Percentiles rank a stretch among this genome's conserved stretches.
Evolutionary conservation across 441 rosid genomes (phyloP).

Genomic region (Adansonia grandidieri): DNA sequence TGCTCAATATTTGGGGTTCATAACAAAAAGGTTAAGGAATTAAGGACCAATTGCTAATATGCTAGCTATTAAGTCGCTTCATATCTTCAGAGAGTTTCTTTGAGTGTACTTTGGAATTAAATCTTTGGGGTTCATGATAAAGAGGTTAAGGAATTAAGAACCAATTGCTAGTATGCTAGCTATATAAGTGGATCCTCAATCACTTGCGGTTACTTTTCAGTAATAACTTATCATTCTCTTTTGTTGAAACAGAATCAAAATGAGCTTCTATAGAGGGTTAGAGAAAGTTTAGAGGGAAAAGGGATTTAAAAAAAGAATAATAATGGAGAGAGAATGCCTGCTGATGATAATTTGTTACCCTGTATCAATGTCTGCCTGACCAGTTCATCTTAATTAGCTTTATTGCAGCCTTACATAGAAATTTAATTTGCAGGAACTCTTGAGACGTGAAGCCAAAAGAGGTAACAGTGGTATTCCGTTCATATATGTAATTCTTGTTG

Average conservation of each 20-base stretch:
- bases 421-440: constrained; percentile 55
- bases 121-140: neutral
- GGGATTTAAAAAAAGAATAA: neutral
- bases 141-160: constrained; percentile 6
- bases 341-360: neutral
- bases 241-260: neutral
- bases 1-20: neutral
- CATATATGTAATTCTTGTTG: constrained; percentile 51
- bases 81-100: constrained; percentile 9
- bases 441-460: constrained; percentile 51
- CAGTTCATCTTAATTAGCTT: neutral
- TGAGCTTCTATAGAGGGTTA: neutral
- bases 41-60: constrained; percentile 2
- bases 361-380: neutral
- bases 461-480: constrained; percentile 45
- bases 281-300: neutral
- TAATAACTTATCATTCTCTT: neutral
- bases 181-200: neutral
- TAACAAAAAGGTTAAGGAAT: neutral
- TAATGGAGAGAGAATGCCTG: neutral
- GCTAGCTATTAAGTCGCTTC: neutral
- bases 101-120: neutral
- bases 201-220: neutral
- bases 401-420: neutral
- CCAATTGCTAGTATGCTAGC: neutral